Evolutionary conservation across 2,329 filamentous ascomycete species (phyloP).

Genomic region (Bipolaris zeicola): DNA sequence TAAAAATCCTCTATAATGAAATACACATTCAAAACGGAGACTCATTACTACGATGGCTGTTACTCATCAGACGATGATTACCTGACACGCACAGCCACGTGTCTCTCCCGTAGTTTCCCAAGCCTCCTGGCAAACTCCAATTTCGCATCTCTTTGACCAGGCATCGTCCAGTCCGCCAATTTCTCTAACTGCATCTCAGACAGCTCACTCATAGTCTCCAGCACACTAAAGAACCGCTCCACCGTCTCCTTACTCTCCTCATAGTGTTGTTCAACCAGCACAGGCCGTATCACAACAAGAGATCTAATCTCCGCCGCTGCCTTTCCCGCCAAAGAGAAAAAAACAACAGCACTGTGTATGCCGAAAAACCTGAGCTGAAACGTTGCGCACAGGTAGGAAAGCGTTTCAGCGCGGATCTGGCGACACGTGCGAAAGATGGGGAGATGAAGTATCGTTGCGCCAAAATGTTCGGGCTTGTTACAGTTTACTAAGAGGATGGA

Average conservation of each 20-base stretch:
- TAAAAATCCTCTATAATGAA: background rate
- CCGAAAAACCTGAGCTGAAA: constrained; percentile 18
- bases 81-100: background rate
- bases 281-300: constrained; percentile 1
- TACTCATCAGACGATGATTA: background rate
- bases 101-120: background rate
- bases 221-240: constrained; percentile 3
- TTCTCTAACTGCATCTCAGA: constrained; percentile 1
- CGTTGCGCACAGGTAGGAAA: constrained; percentile 25
- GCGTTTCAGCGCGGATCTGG: constrained; percentile 28
- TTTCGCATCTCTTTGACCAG: background rate
- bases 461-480: constrained; percentile 13
- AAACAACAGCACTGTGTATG: constrained; percentile 9
- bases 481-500: constrained; percentile 9
- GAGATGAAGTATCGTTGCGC: constrained; percentile 11
- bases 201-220: constrained; percentile 5
- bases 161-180: background rate
- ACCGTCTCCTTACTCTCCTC: background rate
- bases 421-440: constrained; percentile 28
- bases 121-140: constrained; percentile 2
- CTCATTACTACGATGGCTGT: too few relatives aligned
- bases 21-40: too few relatives aligned
- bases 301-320: constrained; percentile 8
- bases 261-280: background rate
- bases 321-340: constrained; percentile 13